These are phyloP conservation scores for Mortierella sp. DNA, from an alignment of 371 early-diverging fungal species.

Conservation along the genomic window DNA sequence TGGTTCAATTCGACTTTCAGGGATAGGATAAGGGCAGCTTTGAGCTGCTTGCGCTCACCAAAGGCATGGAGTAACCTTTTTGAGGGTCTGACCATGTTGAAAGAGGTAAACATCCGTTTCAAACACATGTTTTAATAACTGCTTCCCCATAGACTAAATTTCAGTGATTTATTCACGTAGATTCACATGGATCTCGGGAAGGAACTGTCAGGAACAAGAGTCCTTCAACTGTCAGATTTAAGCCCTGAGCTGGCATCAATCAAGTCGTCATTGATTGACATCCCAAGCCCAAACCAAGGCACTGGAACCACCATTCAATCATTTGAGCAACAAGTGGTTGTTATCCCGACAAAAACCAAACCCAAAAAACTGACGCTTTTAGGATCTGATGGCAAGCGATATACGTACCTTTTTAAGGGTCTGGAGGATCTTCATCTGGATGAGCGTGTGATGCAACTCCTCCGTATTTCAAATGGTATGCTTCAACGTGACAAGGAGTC, in stretches of 20 bases:
- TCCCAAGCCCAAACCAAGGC: constrained; percentile 63
- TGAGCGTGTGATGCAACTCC: constrained; percentile 89
- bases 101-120: constrained; percentile 60
- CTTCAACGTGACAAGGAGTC: constrained; percentile 69
- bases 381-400: constrained; percentile 81
- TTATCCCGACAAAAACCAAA: constrained; percentile 88
- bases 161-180: constrained; percentile 10
- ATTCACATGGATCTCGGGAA: constrained; percentile 67
- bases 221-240: constrained; percentile 68
- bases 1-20: constrained; percentile 75
- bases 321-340: constrained; percentile 70
- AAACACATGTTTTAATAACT: neutral
- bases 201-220: constrained; percentile 69
- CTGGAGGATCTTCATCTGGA: constrained; percentile 96
- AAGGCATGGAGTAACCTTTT: constrained; percentile 65
- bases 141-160: neutral
- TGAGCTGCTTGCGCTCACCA: constrained; percentile 65
- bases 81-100: constrained; percentile 70
- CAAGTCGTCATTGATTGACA: constrained; percentile 66
- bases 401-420: constrained; percentile 88
- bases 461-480: constrained; percentile 79
- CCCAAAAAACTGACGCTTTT: constrained; percentile 88
- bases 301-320: constrained; percentile 61
- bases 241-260: constrained; percentile 74
- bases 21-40: constrained; percentile 63